Evolutionary conservation across 1,139 yeast genomes (phyloP).

Genomic region (Diutina scorzettiae): DNA sequence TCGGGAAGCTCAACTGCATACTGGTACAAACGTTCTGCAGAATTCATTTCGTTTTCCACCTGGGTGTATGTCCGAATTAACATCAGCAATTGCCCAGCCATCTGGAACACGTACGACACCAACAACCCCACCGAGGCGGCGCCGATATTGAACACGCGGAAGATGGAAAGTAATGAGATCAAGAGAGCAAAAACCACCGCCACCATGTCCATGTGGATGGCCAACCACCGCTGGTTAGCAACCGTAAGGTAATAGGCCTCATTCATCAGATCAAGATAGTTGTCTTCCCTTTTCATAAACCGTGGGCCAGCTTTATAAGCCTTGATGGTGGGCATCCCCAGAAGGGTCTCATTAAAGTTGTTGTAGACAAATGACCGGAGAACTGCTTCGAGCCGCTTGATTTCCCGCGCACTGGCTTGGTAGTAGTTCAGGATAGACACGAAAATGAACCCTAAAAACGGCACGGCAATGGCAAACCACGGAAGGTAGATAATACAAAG

Average conservation of each 20-base stretch:
- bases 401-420: constrained; percentile 67
- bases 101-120: constrained; percentile 43
- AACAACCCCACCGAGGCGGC: constrained; percentile 66
- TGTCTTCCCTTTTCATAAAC: constrained; percentile 39
- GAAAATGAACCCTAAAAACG: constrained; percentile 25
- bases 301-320: constrained; percentile 41
- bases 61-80: constrained; percentile 47
- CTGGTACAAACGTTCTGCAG: constrained; percentile 69
- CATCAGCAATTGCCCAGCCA: constrained; percentile 36
- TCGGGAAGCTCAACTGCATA: constrained; percentile 53
- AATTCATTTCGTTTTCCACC: constrained; percentile 73
- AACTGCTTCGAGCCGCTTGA: constrained; percentile 71
- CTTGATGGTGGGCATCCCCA: constrained; percentile 61
- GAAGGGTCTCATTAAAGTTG: constrained; percentile 63
- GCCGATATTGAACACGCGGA: constrained; percentile 30
- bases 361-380: constrained; percentile 69
- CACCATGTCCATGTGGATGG: constrained; percentile 42
- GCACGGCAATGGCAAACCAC: constrained; percentile 35
- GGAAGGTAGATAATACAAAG: constrained; percentile 11
- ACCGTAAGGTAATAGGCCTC: constrained; percentile 58
- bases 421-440: constrained; percentile 33
- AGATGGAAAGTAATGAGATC: constrained; percentile 11
- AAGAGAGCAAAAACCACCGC: constrained; percentile 9
- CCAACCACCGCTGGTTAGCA: constrained; percentile 73
- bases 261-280: constrained; percentile 48